Evolutionary conservation across 306 rosid species (phyloP).

Genomic region (Cyamopsis tetragonoloba): DNA sequence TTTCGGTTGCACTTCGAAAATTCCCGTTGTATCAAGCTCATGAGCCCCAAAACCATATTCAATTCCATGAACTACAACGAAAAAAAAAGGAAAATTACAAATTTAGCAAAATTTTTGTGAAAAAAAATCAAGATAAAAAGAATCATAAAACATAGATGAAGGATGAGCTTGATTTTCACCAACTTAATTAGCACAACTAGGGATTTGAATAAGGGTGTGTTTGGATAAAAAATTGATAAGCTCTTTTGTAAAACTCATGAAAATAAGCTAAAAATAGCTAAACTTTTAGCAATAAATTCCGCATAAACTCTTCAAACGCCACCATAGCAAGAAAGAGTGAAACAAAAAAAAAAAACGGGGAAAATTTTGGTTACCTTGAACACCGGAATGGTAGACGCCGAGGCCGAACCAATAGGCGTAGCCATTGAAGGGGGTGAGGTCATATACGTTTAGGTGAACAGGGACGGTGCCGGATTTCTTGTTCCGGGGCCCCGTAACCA

Average conservation of each 20-base stretch:
- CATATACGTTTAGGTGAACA: slow-evolving; percentile 85
- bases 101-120: no score
- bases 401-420: slow-evolving; percentile 97
- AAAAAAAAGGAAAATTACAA: not conserved
- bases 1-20: slow-evolving; percentile 87
- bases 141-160: no score
- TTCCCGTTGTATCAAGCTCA: slow-evolving; percentile 72
- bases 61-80: slow-evolving; percentile 64
- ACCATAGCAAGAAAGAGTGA: not conserved
- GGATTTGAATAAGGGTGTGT: no score
- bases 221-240: no score
- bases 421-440: slow-evolving; percentile 85
- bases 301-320: no score
- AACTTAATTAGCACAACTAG: not conserved
- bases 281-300: no score
- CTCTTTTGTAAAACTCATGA: no score
- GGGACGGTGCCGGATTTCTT: slow-evolving; percentile 70
- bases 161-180: not conserved
- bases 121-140: not conserved
- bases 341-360: not conserved
- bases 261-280: no score
- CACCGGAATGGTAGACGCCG: slow-evolving; percentile 94
- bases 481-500: slow-evolving; percentile 52
- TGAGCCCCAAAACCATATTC: slow-evolving; percentile 99
- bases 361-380: slow-evolving; percentile 71